Evolutionary conservation across 768 basidiomycete genomes (phyloP), one percentile per base, ranked within the genome.

Genomic region (Leccinellum albellum): DNA sequence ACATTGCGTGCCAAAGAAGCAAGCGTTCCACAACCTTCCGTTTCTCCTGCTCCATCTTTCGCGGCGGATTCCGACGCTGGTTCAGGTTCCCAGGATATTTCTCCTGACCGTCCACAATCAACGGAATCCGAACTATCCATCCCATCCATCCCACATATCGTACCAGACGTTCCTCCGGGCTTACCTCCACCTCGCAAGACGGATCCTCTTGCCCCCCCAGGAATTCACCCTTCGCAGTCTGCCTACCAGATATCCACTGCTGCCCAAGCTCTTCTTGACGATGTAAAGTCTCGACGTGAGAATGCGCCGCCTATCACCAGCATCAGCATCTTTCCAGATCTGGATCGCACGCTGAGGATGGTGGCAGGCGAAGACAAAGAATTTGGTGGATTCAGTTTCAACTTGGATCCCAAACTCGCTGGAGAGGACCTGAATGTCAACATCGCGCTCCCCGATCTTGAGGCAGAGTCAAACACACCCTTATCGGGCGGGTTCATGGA

Each of bases 181-280:
- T 64, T 80, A 10, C 74, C 76, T 21, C 69, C 71, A 10, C 76
- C 76, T 59, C 79, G 81, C 55, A 82, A 79, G 58, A 67, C 70
- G 49, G 83, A 79, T 78, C 80, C 17, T 79, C 82, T 29, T 79
- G 80, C 64, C 77, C 82, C 32, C 74, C 60, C 62, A 20, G 66
- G 66, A 40, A 67, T 70, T 28, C 82, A 63, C 50, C 81, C 55
- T 65, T 80, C 60, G 73, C 86, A 62, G 24, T 64, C 70, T 26
- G 82, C 82, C 5, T 95, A 94, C 70, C 91, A 94, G 65, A 90
- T 94, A 78, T 94, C 93, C 0, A 88, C 79, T 15, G 88, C 91
- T 37, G 91, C 90, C 3, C 87, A 87, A 60, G 90, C 89, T 1
- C 78, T 95, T 47, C 76, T 95, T 47, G 90, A 94, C 56, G 93